Evolutionary conservation across 208 protist species (phyloP), one percentile per base, ranked within the genome.

Genomic region (Leishmania major): DNA sequence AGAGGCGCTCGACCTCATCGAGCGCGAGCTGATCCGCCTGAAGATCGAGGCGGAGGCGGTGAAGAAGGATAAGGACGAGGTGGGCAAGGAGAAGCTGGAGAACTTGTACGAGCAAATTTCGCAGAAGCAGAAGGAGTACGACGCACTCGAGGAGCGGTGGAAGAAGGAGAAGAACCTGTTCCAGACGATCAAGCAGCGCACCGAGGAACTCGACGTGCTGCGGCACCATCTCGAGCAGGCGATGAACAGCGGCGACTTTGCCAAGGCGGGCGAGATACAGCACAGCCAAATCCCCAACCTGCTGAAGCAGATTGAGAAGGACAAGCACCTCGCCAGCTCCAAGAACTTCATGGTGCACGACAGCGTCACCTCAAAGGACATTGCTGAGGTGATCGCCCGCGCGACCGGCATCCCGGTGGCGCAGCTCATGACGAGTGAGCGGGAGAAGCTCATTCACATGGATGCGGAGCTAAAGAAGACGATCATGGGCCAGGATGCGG

Each of bases 321-420:
- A 98, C 79, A 97, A 96, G 89, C 84, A 82, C 37, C 74, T 88
- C 6, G 99, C 96, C 17, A 97, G 99, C 82, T 89, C 99, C 15
- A 89, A 96, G 78, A 98, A 98, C 84, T 96, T 94, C 75, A 95
- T 96, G 72, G 98, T 99, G 62, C 98, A 99, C 78, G 97, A 99
- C 77, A 90, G 91, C 53, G 97, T 99, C 60, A 94, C 90, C n/a
- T 83, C 93, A 53, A 90, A 93, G 53, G 93, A 99, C 60, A 99
- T 99, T 83, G 97, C 97, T 4, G 92, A 96, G 71, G 96, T 99
- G 17, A 96, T 99, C 28, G 90, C 99, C 11, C 93, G 98, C 49
- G 98, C 96, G 84, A 99, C 99, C 17, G 99, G 99, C 83, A 99
- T 99, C 78, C 99, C 99, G 3, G 97, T 99, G 3, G 75, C 80